Conservation (phyloP, 2,329 filamentous ascomycete genomes). For the Epichloe glyceriae region DNA sequence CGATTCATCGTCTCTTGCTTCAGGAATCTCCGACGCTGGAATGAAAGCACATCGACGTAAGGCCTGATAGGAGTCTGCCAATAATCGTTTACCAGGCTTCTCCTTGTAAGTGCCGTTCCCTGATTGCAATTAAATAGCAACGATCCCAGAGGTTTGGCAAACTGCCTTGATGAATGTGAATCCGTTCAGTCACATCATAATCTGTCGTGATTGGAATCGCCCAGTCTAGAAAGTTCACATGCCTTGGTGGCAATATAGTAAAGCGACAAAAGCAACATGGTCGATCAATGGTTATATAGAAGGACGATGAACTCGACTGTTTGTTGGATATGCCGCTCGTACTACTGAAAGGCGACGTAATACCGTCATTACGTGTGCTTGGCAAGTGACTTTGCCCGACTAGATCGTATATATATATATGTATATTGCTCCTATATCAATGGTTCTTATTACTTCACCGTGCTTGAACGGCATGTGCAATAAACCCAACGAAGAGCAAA, state of each 20-base stretch:
- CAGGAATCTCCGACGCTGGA: conserved; percentile 12
- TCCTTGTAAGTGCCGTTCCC: not conserved
- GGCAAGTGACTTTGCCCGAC: not conserved
- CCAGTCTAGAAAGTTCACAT: not conserved
- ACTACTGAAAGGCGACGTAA: not conserved
- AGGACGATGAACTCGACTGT: not conserved
- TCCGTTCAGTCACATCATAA: not conserved
- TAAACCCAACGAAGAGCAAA: not conserved
- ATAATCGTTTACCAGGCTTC: not conserved
- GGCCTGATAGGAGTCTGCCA: conserved; percentile 10
- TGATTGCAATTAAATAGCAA: not conserved
- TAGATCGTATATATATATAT: not conserved
- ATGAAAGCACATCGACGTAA: conserved; percentile 16
- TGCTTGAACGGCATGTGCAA: not conserved
- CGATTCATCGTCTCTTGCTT: conserved; percentile 18
- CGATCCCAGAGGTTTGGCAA: too few species aligned
- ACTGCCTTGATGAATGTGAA: not conserved
- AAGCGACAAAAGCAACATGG: not conserved
- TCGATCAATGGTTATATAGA: not conserved
- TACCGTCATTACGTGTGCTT: too few species aligned
- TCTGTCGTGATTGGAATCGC: not conserved
- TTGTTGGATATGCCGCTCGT: not conserved
- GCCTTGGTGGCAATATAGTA: not conserved
- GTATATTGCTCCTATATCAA: not conserved
- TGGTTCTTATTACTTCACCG: not conserved